phyloP scores from a whole-genome alignment of 371 early-diverging fungal species.

The Mortierella sp. region DNA sequence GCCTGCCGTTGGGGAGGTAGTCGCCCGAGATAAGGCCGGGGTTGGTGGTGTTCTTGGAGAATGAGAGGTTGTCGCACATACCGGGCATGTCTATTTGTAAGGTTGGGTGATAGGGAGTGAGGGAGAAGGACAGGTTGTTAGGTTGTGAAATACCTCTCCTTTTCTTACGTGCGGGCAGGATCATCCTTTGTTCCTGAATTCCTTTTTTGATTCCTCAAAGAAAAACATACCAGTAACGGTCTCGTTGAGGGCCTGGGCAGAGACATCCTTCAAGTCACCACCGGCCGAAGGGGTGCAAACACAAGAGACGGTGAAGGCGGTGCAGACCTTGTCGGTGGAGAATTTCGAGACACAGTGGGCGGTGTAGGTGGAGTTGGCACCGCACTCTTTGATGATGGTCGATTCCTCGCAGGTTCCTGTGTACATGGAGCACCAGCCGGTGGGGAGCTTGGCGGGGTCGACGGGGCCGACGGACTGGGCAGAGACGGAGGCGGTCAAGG shows the following conservation, averaged over 20 bases:
- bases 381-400: slow-evolving; percentile 22
- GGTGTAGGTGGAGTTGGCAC: slow-evolving; percentile 22
- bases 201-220: not conserved
- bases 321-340: slow-evolving; percentile 30
- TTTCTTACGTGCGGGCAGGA: not conserved
- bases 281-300: slow-evolving; percentile 21
- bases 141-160: not conserved
- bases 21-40: slow-evolving; percentile 35
- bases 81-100: slow-evolving; percentile 9
- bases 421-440: slow-evolving; percentile 32
- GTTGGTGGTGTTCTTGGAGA: slow-evolving; percentile 20
- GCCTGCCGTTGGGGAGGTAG: slow-evolving; percentile 33
- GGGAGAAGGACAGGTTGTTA: not conserved
- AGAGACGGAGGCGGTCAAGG: slow-evolving; percentile 21
- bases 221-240: slow-evolving; percentile 22
- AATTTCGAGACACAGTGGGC: slow-evolving; percentile 23
- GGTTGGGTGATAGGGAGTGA: not conserved
- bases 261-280: slow-evolving; percentile 27
- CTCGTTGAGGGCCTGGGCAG: slow-evolving; percentile 29
- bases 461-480: slow-evolving; percentile 31
- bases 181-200: not conserved
- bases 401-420: slow-evolving; percentile 1
- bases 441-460: slow-evolving; percentile 37
- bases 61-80: slow-evolving; percentile 32
- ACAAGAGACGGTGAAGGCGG: slow-evolving; percentile 31